These are phyloP conservation scores for Colletotrichum phormii DNA, from an alignment of 2,329 filamentous ascomycete genomes.

Conservation along the genomic window DNA sequence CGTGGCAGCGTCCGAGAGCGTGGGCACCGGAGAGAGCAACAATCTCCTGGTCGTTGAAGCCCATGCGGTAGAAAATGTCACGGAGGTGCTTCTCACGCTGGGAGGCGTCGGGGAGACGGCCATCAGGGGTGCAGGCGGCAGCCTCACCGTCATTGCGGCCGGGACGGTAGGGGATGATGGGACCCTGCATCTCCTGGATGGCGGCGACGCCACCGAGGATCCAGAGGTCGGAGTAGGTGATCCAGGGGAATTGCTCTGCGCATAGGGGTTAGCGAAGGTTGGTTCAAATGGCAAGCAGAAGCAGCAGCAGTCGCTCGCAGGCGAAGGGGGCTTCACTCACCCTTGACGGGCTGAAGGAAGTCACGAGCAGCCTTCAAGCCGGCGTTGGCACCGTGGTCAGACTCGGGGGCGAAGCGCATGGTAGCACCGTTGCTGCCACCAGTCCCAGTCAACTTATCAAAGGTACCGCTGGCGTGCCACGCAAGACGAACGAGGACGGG, in stretches of 20 bases:
- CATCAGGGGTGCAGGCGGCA: conserved; percentile 90
- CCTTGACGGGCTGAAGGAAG: conserved; percentile 93
- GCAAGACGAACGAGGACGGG: conserved; percentile 91
- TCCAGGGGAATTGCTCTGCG: conserved; percentile 88
- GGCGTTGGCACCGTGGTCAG: conserved; percentile 92
- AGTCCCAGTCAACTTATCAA: conserved; percentile 86
- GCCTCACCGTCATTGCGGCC: conserved; percentile 85
- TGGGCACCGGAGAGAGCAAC: conserved; percentile 90
- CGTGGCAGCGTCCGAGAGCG: conserved; percentile 90
- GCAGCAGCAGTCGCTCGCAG: not conserved
- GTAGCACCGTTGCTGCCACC: conserved; percentile 96
- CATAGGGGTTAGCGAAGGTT: conserved; percentile 29
- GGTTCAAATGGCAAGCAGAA: not conserved
- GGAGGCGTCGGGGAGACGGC: conserved; percentile 83
- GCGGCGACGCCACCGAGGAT: conserved; percentile 87
- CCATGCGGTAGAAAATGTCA: conserved; percentile 95
- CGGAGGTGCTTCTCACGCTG: conserved; percentile 86
- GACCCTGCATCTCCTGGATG: conserved; percentile 96
- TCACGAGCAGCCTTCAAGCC: conserved; percentile 87
- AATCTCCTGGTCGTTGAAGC: conserved; percentile 97
- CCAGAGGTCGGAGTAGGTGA: conserved; percentile 96
- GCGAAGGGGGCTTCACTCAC: conserved; percentile 54
- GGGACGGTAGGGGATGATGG: conserved; percentile 87
- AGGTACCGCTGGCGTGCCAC: conserved; percentile 95
- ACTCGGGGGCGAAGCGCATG: conserved; percentile 94